phyloP scores from a whole-genome alignment of 345 rosid genomes.

The Lumnitzera racemosa region DNA sequence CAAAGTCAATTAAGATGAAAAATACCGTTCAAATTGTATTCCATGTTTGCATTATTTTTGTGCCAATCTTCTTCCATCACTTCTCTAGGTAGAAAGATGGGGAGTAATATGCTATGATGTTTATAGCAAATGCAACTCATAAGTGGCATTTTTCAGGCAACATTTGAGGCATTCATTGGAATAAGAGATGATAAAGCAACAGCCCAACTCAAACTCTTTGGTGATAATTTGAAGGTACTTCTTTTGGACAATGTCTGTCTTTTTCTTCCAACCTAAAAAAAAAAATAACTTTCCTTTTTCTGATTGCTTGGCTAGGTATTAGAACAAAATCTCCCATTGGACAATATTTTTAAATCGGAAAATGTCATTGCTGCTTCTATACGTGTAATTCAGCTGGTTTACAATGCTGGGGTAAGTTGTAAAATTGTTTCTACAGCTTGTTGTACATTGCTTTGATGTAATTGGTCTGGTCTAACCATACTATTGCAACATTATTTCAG shows the following conservation, averaged over 20 bases:
- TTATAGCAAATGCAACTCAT: constrained; percentile 2
- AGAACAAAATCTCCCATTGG: constrained; percentile 90
- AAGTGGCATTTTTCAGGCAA: constrained; percentile 38
- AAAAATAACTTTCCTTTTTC: neutral
- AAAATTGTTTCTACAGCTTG: neutral
- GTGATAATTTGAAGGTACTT: constrained; percentile 72
- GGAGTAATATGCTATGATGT: neutral
- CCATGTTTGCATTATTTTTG: neutral
- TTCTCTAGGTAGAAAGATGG: neutral
- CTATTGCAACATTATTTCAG: no score
- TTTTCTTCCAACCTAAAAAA: neutral
- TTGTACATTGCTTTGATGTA: no score
- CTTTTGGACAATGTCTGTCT: constrained; percentile 7
- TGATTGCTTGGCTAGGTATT: constrained; percentile 33
- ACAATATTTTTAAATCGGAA: constrained; percentile 58
- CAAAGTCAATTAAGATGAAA: no score
- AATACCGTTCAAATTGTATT: no score
- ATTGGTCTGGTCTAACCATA: no score
- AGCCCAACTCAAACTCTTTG: constrained; percentile 74
- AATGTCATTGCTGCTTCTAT: constrained; percentile 82
- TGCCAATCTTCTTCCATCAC: neutral
- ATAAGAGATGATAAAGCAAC: constrained; percentile 80
- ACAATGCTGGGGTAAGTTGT: constrained; percentile 77
- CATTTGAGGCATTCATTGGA: constrained; percentile 88
- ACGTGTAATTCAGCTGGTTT: constrained; percentile 78